Evolutionary conservation across 768 basidiomycete species (phyloP).

Genomic region (Pisolithus marmoratus): DNA sequence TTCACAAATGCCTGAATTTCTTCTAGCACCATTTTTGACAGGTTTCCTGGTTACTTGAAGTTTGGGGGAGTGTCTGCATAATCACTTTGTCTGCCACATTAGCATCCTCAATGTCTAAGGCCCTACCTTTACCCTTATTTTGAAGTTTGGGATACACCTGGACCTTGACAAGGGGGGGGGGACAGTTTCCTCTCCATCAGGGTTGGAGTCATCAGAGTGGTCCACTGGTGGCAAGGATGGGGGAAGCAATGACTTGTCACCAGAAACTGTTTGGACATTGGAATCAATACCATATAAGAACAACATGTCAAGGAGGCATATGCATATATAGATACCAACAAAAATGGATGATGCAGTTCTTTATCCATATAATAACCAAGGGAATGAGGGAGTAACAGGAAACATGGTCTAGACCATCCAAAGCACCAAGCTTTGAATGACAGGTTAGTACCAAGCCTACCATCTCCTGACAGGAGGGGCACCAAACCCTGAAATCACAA

Average conservation of each 20-base stretch:
- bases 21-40: not conserved
- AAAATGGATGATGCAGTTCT: not conserved
- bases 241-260: not conserved
- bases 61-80: not conserved
- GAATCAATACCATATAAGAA: not conserved
- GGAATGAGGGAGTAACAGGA: not conserved
- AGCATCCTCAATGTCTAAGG: not conserved
- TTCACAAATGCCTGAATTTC: not conserved
- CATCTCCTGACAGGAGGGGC: not conserved
- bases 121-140: not conserved
- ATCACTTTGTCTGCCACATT: not conserved
- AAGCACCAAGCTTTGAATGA: not conserved
- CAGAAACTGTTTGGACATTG: not conserved
- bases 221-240: not conserved
- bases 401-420: too few relatives aligned
- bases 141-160: not conserved
- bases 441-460: not conserved
- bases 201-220: not conserved
- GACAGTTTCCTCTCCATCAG: not conserved
- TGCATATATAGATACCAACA: not conserved
- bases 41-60: not conserved
- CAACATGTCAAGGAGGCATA: not conserved
- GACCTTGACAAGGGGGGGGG: not conserved
- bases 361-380: not conserved
- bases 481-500: not conserved